These are phyloP conservation scores for Phialophora chinensis DNA, from an alignment of 2,329 filamentous ascomycete species.

Conservation along the genomic window DNA sequence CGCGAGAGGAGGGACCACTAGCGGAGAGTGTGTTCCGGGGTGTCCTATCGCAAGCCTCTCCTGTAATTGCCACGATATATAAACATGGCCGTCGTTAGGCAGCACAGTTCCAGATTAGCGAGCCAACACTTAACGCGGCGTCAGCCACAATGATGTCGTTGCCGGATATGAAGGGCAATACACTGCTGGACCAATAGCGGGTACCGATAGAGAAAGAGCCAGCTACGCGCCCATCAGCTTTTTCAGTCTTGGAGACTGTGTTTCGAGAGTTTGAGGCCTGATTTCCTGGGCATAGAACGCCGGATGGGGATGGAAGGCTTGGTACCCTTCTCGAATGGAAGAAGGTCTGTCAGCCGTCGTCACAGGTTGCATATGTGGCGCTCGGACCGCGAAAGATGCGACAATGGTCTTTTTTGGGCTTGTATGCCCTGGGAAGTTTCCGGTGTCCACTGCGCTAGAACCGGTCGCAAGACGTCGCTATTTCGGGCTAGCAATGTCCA, in stretches of 20 bases:
- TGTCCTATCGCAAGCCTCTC: constrained; percentile 24
- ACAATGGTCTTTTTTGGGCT: too few relatives aligned
- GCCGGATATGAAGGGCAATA: background rate
- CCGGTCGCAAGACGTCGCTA: background rate
- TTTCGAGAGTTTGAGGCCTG: constrained; percentile 8
- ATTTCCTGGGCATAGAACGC: constrained; percentile 7
- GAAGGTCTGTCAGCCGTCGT: background rate
- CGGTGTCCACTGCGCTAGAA: background rate
- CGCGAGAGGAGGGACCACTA: constrained; percentile 3
- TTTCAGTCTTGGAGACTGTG: background rate
- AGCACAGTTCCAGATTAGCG: constrained; percentile 19
- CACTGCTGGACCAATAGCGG: constrained; percentile 4
- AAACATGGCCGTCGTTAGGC: constrained; percentile 13
- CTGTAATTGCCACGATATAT: constrained; percentile 20
- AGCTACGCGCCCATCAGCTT: background rate
- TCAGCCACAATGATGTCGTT: constrained; percentile 27
- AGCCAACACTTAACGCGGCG: constrained; percentile 1
- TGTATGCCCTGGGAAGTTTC: background rate
- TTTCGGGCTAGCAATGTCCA: background rate
- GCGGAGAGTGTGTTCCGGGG: constrained; percentile 6
- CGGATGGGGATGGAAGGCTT: constrained; percentile 1
- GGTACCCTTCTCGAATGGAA: background rate
- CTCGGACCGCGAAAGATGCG: background rate
- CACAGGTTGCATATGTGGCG: background rate
- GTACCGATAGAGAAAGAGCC: background rate